A percentile compares a stretch with the other conserved stretches of the same genome.
Conservation (phyloP, 139 green algal species). For the Deuterostichococcus epilithicus region DNA sequence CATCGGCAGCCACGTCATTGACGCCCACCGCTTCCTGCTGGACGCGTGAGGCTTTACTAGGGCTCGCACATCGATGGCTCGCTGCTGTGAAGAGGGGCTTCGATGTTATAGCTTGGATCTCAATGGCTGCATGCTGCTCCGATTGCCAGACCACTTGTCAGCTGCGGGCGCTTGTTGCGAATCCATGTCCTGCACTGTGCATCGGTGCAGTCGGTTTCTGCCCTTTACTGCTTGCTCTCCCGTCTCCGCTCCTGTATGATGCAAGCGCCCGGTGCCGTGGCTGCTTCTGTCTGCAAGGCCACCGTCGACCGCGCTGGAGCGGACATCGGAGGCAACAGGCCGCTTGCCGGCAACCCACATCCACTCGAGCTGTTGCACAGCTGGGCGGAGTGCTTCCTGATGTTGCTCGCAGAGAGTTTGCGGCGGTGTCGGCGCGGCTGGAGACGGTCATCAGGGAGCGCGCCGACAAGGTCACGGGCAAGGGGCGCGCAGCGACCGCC, state of each 20-base stretch:
- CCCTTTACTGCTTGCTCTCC: too few relatives aligned
- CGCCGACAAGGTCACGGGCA: constrained; percentile 1
- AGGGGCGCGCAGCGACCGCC: constrained; percentile 4
- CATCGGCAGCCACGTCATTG: constrained; percentile 15
- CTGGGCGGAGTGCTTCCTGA: neutral
- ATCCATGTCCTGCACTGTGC: neutral
- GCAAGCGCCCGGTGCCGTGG: too few relatives aligned
- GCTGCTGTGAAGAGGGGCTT: neutral
- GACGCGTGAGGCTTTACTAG: neutral
- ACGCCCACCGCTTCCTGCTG: constrained; percentile 4
- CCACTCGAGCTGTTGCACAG: neutral
- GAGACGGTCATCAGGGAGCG: neutral
- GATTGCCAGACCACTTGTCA: neutral
- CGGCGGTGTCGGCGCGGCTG: neutral
- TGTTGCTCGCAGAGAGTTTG: neutral
- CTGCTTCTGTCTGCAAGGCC: too few relatives aligned
- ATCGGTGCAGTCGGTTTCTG: neutral
- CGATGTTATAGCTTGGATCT: neutral
- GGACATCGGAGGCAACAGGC: neutral
- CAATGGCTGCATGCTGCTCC: neutral
- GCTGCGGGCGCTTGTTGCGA: neutral
- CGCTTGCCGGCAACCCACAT: neutral
- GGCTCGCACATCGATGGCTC: neutral
- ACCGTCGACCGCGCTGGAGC: neutral
- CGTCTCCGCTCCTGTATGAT: too few relatives aligned